Evolutionary conservation across 441 rosid species (phyloP).

Genomic region (Jatropha multifida): DNA sequence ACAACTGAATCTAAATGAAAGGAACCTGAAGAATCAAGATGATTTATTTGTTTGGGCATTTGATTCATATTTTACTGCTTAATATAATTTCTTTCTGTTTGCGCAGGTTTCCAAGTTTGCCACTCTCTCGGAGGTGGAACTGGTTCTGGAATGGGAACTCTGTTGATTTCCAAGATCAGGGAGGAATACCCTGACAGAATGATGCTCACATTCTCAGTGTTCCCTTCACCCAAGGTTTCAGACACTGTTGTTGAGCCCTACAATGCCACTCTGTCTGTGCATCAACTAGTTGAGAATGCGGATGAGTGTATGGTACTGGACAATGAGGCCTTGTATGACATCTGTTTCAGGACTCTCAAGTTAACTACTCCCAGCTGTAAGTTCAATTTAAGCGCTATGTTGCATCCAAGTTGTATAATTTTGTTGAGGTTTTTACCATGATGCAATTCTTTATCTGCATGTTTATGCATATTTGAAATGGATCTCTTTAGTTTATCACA

Average conservation of each 20-base stretch:
- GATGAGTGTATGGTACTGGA: conserved; percentile 37
- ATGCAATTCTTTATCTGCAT: not conserved
- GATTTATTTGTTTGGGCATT: not conserved
- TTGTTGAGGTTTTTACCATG: not conserved
- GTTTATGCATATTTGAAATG: not conserved
- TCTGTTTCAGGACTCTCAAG: conserved; percentile 30
- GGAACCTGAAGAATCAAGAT: no score
- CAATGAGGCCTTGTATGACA: conserved; percentile 28
- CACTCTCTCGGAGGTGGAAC: conserved; percentile 48
- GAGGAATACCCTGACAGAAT: conserved; percentile 29
- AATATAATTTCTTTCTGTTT: not conserved
- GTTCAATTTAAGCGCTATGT: not conserved
- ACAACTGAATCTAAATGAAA: not conserved
- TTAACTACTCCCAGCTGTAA: conserved; percentile 30
- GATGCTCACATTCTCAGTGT: conserved; percentile 30
- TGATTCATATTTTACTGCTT: not conserved
- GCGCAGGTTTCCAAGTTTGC: conserved; percentile 39
- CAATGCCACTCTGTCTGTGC: conserved; percentile 37
- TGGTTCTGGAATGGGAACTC: conserved; percentile 34
- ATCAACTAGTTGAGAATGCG: conserved; percentile 36
- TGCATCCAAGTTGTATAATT: not conserved
- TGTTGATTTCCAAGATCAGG: conserved; percentile 27
- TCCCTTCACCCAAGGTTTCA: conserved; percentile 27
- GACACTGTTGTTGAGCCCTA: conserved; percentile 42
- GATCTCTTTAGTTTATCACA: not conserved